Evolutionary conservation across 2,329 filamentous ascomycete genomes (phyloP).

Genomic region (Ophiocordyceps camponoti-floridani): DNA sequence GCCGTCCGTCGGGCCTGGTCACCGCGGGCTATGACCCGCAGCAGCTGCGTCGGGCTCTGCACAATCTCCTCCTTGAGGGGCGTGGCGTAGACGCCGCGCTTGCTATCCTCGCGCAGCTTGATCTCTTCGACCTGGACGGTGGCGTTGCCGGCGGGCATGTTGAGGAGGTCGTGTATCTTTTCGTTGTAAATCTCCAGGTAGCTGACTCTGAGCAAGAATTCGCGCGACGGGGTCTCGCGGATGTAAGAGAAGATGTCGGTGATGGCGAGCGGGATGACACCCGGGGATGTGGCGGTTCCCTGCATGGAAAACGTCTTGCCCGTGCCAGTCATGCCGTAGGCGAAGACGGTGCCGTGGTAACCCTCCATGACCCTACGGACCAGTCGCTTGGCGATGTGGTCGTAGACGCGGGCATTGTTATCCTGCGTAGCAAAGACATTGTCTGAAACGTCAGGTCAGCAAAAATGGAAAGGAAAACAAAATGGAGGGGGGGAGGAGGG

Average conservation of each 20-base stretch:
- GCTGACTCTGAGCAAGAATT: slow-evolving; percentile 88
- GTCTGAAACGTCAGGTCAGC: slow-evolving; percentile 34
- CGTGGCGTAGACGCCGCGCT: slow-evolving; percentile 88
- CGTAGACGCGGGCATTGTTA: slow-evolving; percentile 88
- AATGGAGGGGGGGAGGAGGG: neutral
- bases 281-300: slow-evolving; percentile 84
- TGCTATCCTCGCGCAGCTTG: slow-evolving; percentile 90
- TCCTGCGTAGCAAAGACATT: slow-evolving; percentile 93
- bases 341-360: slow-evolving; percentile 95
- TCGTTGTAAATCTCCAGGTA: slow-evolving; percentile 99
- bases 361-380: slow-evolving; percentile 97
- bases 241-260: slow-evolving; percentile 99
- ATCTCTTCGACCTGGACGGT: slow-evolving; percentile 67
- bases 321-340: slow-evolving; percentile 97
- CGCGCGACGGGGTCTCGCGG: slow-evolving; percentile 81
- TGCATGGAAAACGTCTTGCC: slow-evolving; percentile 99
- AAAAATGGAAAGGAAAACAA: slow-evolving; percentile 2
- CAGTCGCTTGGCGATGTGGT: slow-evolving; percentile 80
- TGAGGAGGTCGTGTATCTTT: slow-evolving; percentile 84
- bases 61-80: slow-evolving; percentile 97
- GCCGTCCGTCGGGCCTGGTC: slow-evolving; percentile 80
- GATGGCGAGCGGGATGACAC: slow-evolving; percentile 91
- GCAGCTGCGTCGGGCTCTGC: slow-evolving; percentile 85
- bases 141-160: slow-evolving; percentile 46
- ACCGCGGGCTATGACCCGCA: slow-evolving; percentile 86